Evolutionary conservation across 129 eudicot species (phyloP).

Genomic region (Pittosporum tobira): DNA sequence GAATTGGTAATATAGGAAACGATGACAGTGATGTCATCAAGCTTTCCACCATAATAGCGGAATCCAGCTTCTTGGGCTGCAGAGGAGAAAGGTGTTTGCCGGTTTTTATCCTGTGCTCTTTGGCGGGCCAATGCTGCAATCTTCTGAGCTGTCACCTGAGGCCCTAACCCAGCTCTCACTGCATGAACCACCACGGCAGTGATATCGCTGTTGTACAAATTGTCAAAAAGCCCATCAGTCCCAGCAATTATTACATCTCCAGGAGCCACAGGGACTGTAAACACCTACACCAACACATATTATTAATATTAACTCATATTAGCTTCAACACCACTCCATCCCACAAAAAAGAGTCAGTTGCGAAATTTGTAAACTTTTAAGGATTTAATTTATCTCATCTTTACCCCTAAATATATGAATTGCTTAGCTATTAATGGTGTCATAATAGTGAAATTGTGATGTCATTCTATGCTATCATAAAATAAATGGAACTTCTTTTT

Average conservation of each 20-base stretch:
- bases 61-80: slow-evolving; percentile 98
- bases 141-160: slow-evolving; percentile 88
- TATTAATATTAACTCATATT: not conserved
- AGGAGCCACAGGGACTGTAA: slow-evolving; percentile 68
- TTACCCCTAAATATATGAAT: too few species aligned
- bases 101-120: slow-evolving; percentile 69
- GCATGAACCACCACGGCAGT: slow-evolving; percentile 87
- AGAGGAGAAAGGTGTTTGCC: slow-evolving; percentile 87
- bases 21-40: slow-evolving; percentile 84
- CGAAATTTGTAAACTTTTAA: too few species aligned
- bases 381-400: too few species aligned
- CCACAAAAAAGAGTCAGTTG: too few species aligned
- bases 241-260: slow-evolving; percentile 95
- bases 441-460: too few species aligned
- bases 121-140: slow-evolving; percentile 91
- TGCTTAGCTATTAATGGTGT: too few species aligned
- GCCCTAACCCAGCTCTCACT: slow-evolving; percentile 69
- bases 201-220: slow-evolving; percentile 72
- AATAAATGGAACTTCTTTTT: too few species aligned
- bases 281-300: slow-evolving; percentile 41
- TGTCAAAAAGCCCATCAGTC: slow-evolving; percentile 87
- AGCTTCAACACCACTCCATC: not conserved
- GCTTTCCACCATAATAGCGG: slow-evolving; percentile 85
- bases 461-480: too few species aligned
- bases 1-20: slow-evolving; percentile 69